Base-by-base conservation (phyloP, 2,329 filamentous ascomycete genomes). In the Colletotrichum coccodes region DNA sequence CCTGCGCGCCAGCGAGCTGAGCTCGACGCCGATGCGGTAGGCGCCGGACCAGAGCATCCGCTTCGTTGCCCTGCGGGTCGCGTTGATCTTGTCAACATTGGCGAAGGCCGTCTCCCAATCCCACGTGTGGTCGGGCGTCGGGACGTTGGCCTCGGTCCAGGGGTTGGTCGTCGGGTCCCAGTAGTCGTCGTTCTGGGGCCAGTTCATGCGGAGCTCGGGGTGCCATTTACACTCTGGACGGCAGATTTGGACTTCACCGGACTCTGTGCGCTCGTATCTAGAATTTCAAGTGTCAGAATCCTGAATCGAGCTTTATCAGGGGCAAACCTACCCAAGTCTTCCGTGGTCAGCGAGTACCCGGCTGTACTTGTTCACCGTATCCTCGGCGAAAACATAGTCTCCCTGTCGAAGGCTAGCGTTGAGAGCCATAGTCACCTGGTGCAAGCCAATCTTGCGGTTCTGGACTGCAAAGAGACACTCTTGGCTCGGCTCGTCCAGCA, bases 1-100 rank as follows among this genome's bases (percentile, higher is more conserved):
- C 44, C 62, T 52, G 3, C 14, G 30, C 23, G 56, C 60, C 4
- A 77, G 70, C 6, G 64, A 50, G 5, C 49, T 60, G 26, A 79
- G 70, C 5, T 80, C 82, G 50, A 73, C 71, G 30, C 82, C 82
- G 65, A 84, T 76, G 44, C 82, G 81, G 68, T 77, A 83, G 26
- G 77, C 80, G 23, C 83, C 72, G 28, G 78, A 75, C 59, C 76
- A 75, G 64, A 79, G 74, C 68, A 78, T 78, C 32, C 76, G 34
- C 46, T 70, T 70, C 7, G 62, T 70, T 21, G 56, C 74, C 7
- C 46, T 66, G 7, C 73, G 47, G 3, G 28, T 57, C 2, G 40
- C 23, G 60, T 70, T 49, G 46, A 69, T 60, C 26, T 77, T 57
- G 46, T 75, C 62, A 73, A 75, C 12, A 72, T 70, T 64, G 23